Percentiles rank a stretch among this genome's conserved stretches.
phyloP scores from a whole-genome alignment of 345 rosid genomes.

The Eucalyptus melliodora region DNA sequence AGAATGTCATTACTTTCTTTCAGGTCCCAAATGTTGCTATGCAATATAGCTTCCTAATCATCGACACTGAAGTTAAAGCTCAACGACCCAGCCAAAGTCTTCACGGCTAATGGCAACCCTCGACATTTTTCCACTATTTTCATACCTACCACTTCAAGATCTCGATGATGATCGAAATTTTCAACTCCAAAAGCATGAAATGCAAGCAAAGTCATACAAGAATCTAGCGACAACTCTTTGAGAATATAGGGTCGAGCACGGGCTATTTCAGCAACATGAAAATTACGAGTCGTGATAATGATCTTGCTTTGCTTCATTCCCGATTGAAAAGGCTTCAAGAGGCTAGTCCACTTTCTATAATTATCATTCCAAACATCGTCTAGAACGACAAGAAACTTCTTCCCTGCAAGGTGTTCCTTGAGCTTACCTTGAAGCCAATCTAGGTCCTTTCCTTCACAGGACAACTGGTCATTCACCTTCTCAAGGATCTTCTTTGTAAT shows the following conservation, averaged over 20 bases:
- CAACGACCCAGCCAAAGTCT: background rate
- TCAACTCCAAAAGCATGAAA: rapidly evolving
- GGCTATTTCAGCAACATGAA: rapidly evolving
- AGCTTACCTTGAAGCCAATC: background rate
- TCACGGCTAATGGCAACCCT: background rate
- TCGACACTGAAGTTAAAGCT: rapidly evolving
- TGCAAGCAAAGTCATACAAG: background rate
- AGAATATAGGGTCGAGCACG: background rate
- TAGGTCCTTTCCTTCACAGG: background rate
- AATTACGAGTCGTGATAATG: background rate
- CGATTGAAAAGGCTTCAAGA: background rate
- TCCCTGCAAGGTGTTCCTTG: rapidly evolving
- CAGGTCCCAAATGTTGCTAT: background rate
- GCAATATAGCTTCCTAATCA: rapidly evolving
- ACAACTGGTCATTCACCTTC: rapidly evolving
- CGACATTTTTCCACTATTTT: background rate
- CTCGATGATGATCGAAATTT: rapidly evolving
- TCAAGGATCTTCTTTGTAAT: background rate
- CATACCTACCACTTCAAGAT: rapidly evolving
- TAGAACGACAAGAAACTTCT: background rate
- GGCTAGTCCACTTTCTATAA: background rate
- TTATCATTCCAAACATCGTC: background rate
- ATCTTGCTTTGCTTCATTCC: background rate
- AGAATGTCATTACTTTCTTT: rapidly evolving
- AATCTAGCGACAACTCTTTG: background rate